Base-by-base conservation (phyloP, 2,329 filamentous ascomycete genomes). In the Penicillium aurantiogriseum region DNA sequence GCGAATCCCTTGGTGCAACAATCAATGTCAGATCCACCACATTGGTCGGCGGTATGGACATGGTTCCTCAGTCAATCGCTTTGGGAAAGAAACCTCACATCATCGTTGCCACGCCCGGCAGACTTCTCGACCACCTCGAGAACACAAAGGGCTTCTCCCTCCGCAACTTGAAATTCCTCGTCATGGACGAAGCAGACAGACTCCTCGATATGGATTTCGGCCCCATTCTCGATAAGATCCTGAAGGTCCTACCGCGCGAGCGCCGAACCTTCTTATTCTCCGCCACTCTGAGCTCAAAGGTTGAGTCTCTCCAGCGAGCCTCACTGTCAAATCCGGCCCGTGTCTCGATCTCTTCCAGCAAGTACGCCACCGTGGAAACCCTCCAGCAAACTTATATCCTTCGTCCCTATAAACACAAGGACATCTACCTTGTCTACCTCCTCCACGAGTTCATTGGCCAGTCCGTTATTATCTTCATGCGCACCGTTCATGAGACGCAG, bases 71-170 rank as follows among this genome's bases (percentile, higher is more conserved):
- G 73, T 78, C 89, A 1, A 95, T 99, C 62, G 89, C 92, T 0
- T 83, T 99, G 0, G 91, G 90, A n/a, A 97, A 96, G 82, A 93
- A 93, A 67, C 94, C 94, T 8, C 94, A 99, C 69, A 88, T 99
- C 25, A 81, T 97, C 23, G 92, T 97, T 39, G 93, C 93, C 0
- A 97, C 93, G 0, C 93, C 93, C 0, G 93, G 92, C 51, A 86
- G 93, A 56, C 79, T 97, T 23, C 81, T 97, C 5, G 94, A 97
- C 69, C 94, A 99, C 67, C 79, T 97, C 9, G 92, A 97, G 73
- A 96, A 96, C 76, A 99, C 94, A 2, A 97, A 96, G 75, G 93
- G 94, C 11, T 97, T 99, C 76, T 92, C 89, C 2, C 79, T 97
- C 48, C 85, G 89, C 31, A 83, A 84, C 4, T 80, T 97, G 38